Evolutionary conservation across 1,284 basidiomycete genomes (phyloP).

Genomic region (Leccinum glutinopallens): DNA sequence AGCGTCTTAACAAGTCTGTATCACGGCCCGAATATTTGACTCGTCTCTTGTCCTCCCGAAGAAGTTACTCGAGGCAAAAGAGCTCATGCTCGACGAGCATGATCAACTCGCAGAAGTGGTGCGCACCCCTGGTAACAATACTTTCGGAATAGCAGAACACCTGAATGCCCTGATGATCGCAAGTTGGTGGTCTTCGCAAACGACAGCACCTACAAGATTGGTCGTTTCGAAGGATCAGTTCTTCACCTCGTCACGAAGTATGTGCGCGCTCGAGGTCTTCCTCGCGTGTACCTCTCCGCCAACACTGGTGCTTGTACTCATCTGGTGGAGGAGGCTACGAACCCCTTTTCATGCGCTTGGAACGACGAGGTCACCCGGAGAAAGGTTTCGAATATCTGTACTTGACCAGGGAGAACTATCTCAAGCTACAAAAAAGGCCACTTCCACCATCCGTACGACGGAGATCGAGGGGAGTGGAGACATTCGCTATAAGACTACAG

Average conservation of each 20-base stretch:
- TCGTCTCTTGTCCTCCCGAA: conserved; percentile 69
- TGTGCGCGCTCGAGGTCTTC: conserved; percentile 85
- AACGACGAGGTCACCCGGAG: conserved; percentile 80
- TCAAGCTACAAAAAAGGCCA: no score
- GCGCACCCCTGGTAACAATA: conserved; percentile 91
- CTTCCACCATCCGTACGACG: no score
- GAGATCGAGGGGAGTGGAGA: no score
- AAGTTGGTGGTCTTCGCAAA: conserved; percentile 92
- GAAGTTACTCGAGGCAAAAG: conserved; percentile 59
- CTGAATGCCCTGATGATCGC: conserved; percentile 92
- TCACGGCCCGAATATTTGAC: conserved; percentile 66
- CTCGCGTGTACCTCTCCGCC: conserved; percentile 96
- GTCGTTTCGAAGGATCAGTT: conserved; percentile 99
- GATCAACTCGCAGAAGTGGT: conserved; percentile 90
- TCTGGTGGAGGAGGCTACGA: conserved; percentile 90
- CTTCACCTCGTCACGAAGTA: conserved; percentile 96
- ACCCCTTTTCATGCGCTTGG: conserved; percentile 93
- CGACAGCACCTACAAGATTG: conserved; percentile 98
- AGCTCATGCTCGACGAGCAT: conserved; percentile 94
- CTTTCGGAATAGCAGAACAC: conserved; percentile 85
- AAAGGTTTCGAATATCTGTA: conserved; percentile 46
- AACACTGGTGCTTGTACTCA: conserved; percentile 98
- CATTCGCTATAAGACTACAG: no score
- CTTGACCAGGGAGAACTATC: no score
- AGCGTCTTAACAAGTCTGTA: conserved; percentile 85